Evolutionary conservation across 2,329 filamentous ascomycete species (phyloP), one percentile per base, ranked within the genome.

Genomic region (Elsinoe necatrix): DNA sequence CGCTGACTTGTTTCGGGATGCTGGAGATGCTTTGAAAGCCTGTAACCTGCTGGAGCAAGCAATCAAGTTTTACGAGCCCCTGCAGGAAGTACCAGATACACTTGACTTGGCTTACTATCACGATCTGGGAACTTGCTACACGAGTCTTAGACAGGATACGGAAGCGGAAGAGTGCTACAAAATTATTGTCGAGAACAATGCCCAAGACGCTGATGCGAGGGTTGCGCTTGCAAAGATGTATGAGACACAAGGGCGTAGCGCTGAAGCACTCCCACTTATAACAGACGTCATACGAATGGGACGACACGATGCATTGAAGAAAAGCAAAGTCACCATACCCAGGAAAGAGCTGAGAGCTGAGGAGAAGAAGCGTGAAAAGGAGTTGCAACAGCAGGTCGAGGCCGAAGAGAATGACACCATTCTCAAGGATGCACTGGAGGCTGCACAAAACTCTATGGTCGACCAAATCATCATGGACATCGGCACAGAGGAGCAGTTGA

Each of bases 201-300:
- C 83, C 43, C 76, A 82, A 39, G 84, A 86, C 58, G 83, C 92
- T 48, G 85, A 90, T 60, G 87, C 89, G 37, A 84, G 89, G 37
- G 82, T 87, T 27, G 82, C 89, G 63, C 76, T 96, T 8, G 89
- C 89, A 11, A 90, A 87, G 64, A 82, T 96, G 69, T 95, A 95
- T 65, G 89, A 95, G 67, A 67, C 59, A 61, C 82, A 79, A 61
- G 80, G 80, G 43, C 84, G 84, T 60, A 83, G 80, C 20, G 86
- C 90, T 64, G 83, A 89, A 64, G 90, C 90, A 1, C 81, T 90
- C 58, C 83, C 86, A 58, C 80, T 90, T 52, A 82, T 88, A 50
- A 86, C 85, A 31, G 86, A 95, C 67, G 84, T 88, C 7, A 80
- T 92, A 63, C 77, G 81, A 29, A 73, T 90, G 27, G 77, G 77